Conservation (phyloP, 768 basidiomycete species). For the Termitomyces sp. region DNA sequence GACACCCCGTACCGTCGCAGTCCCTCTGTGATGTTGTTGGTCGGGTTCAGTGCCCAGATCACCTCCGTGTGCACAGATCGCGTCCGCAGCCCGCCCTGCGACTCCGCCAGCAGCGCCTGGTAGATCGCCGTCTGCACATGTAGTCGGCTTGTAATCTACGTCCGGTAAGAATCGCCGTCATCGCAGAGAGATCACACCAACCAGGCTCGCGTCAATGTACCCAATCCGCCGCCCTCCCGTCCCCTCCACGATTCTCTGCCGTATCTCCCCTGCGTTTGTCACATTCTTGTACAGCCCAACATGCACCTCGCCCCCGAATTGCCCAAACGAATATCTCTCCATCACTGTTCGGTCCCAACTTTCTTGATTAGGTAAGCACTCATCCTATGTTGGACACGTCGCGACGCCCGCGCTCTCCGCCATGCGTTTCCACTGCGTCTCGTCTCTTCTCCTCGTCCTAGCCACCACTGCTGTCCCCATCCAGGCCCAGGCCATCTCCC, state of each 20-base stretch:
- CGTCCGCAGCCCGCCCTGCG: conserved; percentile 60
- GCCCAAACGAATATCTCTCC: conserved; percentile 52
- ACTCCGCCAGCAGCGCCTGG: conserved; percentile 70
- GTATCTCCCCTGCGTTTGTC: conserved; percentile 54
- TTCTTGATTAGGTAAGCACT: conserved; percentile 2
- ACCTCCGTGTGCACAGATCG: conserved; percentile 91
- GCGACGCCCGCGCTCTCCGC: conserved; percentile 6
- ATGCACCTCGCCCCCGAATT: conserved; percentile 47
- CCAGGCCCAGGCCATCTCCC: conserved; percentile 21
- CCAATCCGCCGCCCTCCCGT: conserved; percentile 76
- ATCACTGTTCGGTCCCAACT: conserved; percentile 25
- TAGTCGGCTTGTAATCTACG: conserved; percentile 72
- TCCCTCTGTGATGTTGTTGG: conserved; percentile 88
- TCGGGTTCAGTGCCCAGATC: conserved; percentile 82
- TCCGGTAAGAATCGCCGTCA: not conserved
- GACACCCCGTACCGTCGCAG: conserved; percentile 84
- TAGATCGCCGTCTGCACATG: conserved; percentile 84
- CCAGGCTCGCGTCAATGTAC: conserved; percentile 83
- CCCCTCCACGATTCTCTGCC: conserved; percentile 67
- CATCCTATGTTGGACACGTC: not conserved
- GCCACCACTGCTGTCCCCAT: conserved; percentile 30
- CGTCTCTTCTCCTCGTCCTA: conserved; percentile 26
- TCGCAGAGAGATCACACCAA: conserved; percentile 37
- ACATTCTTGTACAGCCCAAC: conserved; percentile 66
- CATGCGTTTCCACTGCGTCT: conserved; percentile 18